Base-by-base conservation (phyloP, 495 filamentous ascomycete genomes). In the Xylaria curta region DNA sequence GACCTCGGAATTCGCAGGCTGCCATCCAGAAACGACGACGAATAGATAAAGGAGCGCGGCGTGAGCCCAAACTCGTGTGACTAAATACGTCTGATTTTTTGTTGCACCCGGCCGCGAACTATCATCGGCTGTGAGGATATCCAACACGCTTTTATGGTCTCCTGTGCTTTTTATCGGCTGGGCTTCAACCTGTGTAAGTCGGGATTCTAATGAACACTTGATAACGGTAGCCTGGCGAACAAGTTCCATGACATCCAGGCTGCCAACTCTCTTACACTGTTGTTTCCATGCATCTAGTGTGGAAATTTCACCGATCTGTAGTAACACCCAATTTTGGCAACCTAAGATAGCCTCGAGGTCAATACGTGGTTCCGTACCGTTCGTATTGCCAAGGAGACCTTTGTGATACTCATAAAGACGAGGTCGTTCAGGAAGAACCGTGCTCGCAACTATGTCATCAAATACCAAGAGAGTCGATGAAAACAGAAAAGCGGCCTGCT, bases 401-500 rank as follows among this genome's bases (percentile, higher is more conserved):
- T 49, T 19, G 59, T 87, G 85, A 71, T 80, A 82, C 31, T 78
- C 70, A 65, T 78, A 76, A 3, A 88, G 79, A 58, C 77, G 76
- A 28, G 87, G 86, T 19, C 76, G 75, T 36, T 82, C 74, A 49
- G 79, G 78, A 38, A 85, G 74, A 12, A 78, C 47, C 5, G 83
- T 87, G 78, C 85, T 85, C 26, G 83, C 82, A 15, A 89, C 73
- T 59, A 85, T 81, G 70, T 88, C 87, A 69, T 84, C 81, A 17
- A 85, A 76, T 17, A 88, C 74, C 36, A 88, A 74, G 44, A 85
- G 76, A 6, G 85, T 76, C 5, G 85, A 81, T n/a, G 80, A 87
- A 76, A 89, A 89, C 19, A 82, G 81, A 66, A 88, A 83, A 26
- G 84, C 84, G 0, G 86, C 82, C 72, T 88, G 86, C 58, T 87